Evolutionary conservation across 1,139 yeast genomes (phyloP), one percentile per base, ranked within the genome.

Genomic region (Blastobotrys elegans): DNA sequence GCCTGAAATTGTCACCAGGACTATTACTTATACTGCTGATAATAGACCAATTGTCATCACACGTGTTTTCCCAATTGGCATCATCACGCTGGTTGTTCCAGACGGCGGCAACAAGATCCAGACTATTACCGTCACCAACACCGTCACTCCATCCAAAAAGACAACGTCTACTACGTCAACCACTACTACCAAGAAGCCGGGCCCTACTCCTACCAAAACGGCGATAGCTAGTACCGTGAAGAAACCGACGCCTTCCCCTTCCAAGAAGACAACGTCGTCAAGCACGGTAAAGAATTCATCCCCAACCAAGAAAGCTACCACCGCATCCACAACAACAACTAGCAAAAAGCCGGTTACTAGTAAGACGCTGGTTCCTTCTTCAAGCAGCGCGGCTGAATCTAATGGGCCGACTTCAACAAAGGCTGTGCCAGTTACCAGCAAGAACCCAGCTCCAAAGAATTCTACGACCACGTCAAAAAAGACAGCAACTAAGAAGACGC

Each of bases 31-130:
- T 14, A 24, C 21, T 4, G 24, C 26, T 34, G 8, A 24, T 24
- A n/a, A 10, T 20, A 11, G 18, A 18, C 10, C 20, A 18, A 18
- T 17, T 13, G 11, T 8, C n/a, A 34, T 34, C 26, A 34, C 38
- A n/a, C 24, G 38, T 13, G 38, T 34, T 34, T 17, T 34, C 38
- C 38, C 38, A 34, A 4, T 34, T 3, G 38, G 38, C 13, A 8
- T 34, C 6, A n/a, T 34, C 26, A 34, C 38, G 3, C 4, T 34
- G 3, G 16, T 5, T 2, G 26, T 34, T 18, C 38, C 38, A 7
- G 38, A 34, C 4, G 38, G 26, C 24, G 2, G 5, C n/a, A 24
- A 24, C 24, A 18, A 16, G 13, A 34, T 24, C 8, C 2, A 34
- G 26, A n/a, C 8, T 16, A 18, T 34, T 8, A 34, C 38, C 2